Evolutionary conservation across 805 yeast genomes (phyloP).

Genomic region (Candida pini): DNA sequence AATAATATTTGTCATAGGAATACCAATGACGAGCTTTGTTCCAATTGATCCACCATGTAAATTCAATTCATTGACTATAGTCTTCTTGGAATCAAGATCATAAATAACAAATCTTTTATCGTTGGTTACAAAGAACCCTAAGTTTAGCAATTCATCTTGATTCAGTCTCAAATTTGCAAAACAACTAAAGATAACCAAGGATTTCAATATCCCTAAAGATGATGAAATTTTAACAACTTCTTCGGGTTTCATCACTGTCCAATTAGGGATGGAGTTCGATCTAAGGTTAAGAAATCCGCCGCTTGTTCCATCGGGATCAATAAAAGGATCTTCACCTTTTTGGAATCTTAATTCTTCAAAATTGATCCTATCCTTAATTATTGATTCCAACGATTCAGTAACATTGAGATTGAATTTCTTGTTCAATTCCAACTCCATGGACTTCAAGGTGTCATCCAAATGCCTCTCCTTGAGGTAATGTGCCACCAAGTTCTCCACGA

Average conservation of each 20-base stretch:
- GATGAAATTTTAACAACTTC: slow-evolving; percentile 3
- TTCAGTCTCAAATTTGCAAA: slow-evolving; percentile 10
- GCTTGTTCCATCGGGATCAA: slow-evolving; percentile 19
- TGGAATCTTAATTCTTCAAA: slow-evolving; percentile 17
- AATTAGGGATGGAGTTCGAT: slow-evolving; percentile 17
- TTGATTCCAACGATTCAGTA: slow-evolving; percentile 32
- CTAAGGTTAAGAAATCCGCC: slow-evolving; percentile 20
- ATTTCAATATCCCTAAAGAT: slow-evolving; percentile 13
- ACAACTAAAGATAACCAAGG: slow-evolving; percentile 23
- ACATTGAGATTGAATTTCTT: slow-evolving; percentile 18
- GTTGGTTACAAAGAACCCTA: slow-evolving; percentile 24
- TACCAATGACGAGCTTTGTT: slow-evolving; percentile 16
- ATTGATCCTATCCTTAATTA: slow-evolving; percentile 29
- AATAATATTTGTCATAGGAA: slow-evolving; percentile 17
- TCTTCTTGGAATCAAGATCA: slow-evolving; percentile 17
- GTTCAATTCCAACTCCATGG: slow-evolving; percentile 44
- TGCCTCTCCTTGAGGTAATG: slow-evolving; percentile 52
- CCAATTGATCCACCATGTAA: slow-evolving; percentile 17
- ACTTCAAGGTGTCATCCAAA: slow-evolving; percentile 38
- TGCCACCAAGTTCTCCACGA: slow-evolving; percentile 40
- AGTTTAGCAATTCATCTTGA: slow-evolving; percentile 3
- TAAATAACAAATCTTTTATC: slow-evolving; percentile 22
- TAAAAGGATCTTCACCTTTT: slow-evolving; percentile 3
- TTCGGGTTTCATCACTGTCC: slow-evolving; percentile 21
- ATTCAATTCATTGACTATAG: slow-evolving; percentile 6